Evolutionary conservation across 495 filamentous ascomycete genomes (phyloP).

Genomic region (Cetradonia linearis): DNA sequence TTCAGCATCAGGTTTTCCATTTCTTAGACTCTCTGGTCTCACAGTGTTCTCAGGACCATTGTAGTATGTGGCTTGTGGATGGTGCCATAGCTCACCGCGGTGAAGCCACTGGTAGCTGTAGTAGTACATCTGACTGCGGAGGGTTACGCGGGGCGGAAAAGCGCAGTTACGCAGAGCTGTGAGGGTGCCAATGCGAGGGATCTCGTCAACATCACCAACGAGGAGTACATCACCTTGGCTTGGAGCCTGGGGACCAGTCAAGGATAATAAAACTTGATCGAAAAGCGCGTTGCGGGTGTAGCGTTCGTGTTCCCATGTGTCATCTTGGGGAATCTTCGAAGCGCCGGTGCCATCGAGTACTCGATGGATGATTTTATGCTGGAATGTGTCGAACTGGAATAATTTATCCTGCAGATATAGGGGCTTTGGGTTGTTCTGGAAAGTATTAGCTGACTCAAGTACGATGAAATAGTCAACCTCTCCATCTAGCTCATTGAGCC

Average conservation of each 20-base stretch:
- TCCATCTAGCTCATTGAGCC: conserved; percentile 39
- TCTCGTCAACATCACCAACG: conserved; percentile 41
- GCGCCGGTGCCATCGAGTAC: conserved; percentile 36
- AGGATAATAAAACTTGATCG: conserved; percentile 36
- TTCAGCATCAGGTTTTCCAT: conserved; percentile 31
- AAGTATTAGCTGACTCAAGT: conserved; percentile 43
- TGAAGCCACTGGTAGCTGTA: conserved; percentile 48
- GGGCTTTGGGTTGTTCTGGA: conserved; percentile 41
- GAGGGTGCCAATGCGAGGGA: conserved; percentile 39
- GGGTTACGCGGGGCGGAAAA: conserved; percentile 43
- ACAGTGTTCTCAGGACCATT: conserved; percentile 38
- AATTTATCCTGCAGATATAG: conserved; percentile 36
- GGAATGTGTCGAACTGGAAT: conserved; percentile 32
- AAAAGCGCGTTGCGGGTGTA: conserved; percentile 43
- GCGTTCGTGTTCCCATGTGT: conserved; percentile 40
- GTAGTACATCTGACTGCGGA: conserved; percentile 44
- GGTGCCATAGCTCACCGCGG: conserved; percentile 39
- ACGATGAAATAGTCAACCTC: conserved; percentile 50
- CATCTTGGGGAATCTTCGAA: conserved; percentile 28
- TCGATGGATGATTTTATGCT: conserved; percentile 45
- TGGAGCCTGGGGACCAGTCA: conserved; percentile 28
- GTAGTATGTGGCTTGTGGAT: conserved; percentile 47
- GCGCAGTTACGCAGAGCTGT: conserved; percentile 37
- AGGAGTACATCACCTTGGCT: conserved; percentile 30
- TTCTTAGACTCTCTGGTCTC: conserved; percentile 39